Conservation (phyloP, 768 basidiomycete species). For the Paxillus involutus region DNA sequence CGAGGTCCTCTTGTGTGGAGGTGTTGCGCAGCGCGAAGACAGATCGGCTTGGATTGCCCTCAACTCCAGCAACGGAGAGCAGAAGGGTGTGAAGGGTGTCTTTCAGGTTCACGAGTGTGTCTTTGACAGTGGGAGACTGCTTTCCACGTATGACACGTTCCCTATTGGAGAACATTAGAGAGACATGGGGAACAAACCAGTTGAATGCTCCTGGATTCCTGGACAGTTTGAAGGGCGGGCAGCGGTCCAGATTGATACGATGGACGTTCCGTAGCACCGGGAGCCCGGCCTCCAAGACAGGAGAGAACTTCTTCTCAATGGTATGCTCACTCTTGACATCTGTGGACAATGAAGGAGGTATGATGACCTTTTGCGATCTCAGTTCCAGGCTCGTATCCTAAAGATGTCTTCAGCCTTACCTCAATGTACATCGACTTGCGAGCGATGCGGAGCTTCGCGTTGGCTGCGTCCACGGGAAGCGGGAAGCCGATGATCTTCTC, state of each 20-base stretch:
- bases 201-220: conserved; percentile 3
- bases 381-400: not conserved
- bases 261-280: conserved; percentile 38
- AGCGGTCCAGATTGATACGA: conserved; percentile 34
- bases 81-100: conserved; percentile 31
- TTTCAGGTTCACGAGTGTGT: conserved; percentile 34
- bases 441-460: conserved; percentile 45
- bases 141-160: conserved; percentile 17
- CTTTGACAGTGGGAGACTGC: conserved; percentile 1
- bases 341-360: conserved; percentile 15
- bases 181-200: conserved; percentile 36
- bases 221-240: conserved; percentile 31
- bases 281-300: conserved; percentile 12
- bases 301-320: conserved; percentile 29
- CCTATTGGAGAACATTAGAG: conserved; percentile 31
- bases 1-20: conserved; percentile 23
- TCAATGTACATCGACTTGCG: conserved; percentile 54
- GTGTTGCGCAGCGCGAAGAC: conserved; percentile 19
- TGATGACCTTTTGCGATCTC: conserved; percentile 13
- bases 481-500: conserved; percentile 37
- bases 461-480: conserved; percentile 40
- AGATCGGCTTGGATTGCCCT: conserved; percentile 13
- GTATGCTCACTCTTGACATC: conserved; percentile 13
- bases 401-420: conserved; percentile 12
- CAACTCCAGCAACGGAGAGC: conserved; percentile 22